These are phyloP conservation scores for Camptophora hylomeconis DNA, from an alignment of 2,329 filamentous ascomycete species.

Conservation along the genomic window DNA sequence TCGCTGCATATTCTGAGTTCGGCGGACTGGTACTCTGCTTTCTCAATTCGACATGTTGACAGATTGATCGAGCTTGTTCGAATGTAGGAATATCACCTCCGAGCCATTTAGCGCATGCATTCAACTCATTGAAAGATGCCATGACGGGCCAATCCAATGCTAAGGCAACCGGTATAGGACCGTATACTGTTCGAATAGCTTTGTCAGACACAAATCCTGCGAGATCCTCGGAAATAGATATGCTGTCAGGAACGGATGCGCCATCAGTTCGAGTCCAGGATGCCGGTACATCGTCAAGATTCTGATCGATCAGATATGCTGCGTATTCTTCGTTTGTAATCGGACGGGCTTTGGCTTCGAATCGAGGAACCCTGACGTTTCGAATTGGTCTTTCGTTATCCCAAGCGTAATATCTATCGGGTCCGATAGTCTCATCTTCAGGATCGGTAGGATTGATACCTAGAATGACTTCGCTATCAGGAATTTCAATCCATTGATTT, in stretches of 20 bases:
- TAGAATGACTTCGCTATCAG: conserved; percentile 53
- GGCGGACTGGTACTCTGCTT: too few relatives aligned
- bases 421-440: conserved; percentile 45
- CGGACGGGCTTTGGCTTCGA: conserved; percentile 66
- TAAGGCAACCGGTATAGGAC: conserved; percentile 57
- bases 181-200: conserved; percentile 70
- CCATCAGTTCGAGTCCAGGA: conserved; percentile 52
- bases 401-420: conserved; percentile 66
- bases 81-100: conserved; percentile 80
- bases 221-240: too few relatives aligned
- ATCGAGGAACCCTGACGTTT: conserved; percentile 50
- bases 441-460: conserved; percentile 69
- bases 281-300: conserved; percentile 49
- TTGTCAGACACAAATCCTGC: conserved; percentile 51
- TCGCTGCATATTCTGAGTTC: too few relatives aligned
- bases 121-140: conserved; percentile 80
- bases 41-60: conserved; percentile 52
- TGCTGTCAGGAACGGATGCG: too few relatives aligned
- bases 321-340: conserved; percentile 92
- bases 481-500: conserved; percentile 76
- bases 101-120: conserved; percentile 70
- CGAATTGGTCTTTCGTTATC: conserved; percentile 79
- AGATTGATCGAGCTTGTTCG: conserved; percentile 76
- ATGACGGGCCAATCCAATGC: conserved; percentile 83
- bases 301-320: conserved; percentile 53